Conservation (phyloP, 768 basidiomycete genomes). For the Hebeloma cylindrosporum region DNA sequence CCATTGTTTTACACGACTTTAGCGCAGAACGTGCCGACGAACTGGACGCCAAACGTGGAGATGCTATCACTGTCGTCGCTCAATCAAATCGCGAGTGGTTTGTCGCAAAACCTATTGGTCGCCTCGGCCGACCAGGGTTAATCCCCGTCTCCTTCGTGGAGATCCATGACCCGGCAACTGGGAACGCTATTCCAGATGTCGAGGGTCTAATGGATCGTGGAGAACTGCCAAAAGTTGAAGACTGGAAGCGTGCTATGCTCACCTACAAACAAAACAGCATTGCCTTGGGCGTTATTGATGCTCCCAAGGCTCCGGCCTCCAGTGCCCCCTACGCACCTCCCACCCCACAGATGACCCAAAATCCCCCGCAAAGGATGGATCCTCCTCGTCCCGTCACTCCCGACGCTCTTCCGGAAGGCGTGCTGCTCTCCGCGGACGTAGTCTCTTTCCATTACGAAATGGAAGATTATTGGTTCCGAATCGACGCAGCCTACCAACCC, state of each 20-base stretch:
- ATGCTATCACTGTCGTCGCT: conserved; percentile 94
- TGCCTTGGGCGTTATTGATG: conserved; percentile 87
- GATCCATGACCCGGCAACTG: conserved; percentile 90
- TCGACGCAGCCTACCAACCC: conserved; percentile 87
- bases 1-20: conserved; percentile 95
- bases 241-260: conserved; percentile 96
- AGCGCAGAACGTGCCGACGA: conserved; percentile 94
- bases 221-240: conserved; percentile 93
- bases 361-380: conserved; percentile 28
- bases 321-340: conserved; percentile 41
- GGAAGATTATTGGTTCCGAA: conserved; percentile 96
- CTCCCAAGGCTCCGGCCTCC: conserved; percentile 40
- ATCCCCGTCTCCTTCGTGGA: conserved; percentile 98
- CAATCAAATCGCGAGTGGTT: conserved; percentile 99
- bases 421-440: conserved; percentile 83
- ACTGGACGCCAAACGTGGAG: conserved; percentile 91
- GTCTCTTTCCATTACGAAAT: conserved; percentile 97
- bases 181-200: conserved; percentile 73
- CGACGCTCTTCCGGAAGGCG: conserved; percentile 71
- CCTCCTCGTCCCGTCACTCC: conserved; percentile 41
- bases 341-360: conserved; percentile 22
- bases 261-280: conserved; percentile 97
- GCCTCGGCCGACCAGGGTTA: conserved; percentile 91
- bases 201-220: conserved; percentile 80
- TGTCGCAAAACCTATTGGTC: conserved; percentile 97